Evolutionary conservation across 345 rosid species (phyloP).

Genomic region (Eucalyptus brandiana): DNA sequence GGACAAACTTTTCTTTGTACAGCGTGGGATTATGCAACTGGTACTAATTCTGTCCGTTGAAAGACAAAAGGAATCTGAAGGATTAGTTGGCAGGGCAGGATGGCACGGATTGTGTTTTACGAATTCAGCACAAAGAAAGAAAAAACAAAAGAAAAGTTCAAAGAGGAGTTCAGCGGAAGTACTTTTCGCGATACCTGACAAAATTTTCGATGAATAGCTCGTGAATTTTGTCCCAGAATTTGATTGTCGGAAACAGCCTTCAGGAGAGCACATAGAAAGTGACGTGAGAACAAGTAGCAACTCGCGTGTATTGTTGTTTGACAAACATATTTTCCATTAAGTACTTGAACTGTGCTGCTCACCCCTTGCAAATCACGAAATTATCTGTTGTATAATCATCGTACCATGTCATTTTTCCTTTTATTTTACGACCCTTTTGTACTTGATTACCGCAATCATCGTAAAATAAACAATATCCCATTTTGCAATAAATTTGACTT

Average conservation of each 20-base stretch:
- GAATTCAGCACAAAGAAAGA: background rate
- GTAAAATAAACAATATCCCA: background rate
- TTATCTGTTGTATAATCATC: background rate
- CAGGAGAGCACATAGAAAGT: background rate
- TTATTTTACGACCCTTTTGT: background rate
- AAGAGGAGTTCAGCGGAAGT: background rate
- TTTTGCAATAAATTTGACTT: background rate
- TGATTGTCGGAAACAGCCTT: background rate
- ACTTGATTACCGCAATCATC: background rate
- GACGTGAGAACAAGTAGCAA: background rate
- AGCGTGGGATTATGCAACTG: background rate
- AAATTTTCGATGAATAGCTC: background rate
- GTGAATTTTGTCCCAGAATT: background rate
- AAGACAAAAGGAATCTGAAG: background rate
- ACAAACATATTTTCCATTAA: background rate
- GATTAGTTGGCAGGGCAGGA: background rate
- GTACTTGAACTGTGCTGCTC: background rate
- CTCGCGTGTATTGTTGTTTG: background rate
- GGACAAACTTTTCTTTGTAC: background rate
- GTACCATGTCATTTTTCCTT: background rate
- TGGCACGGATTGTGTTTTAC: background rate
- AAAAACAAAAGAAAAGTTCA: background rate
- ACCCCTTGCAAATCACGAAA: background rate
- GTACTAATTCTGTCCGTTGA: background rate
- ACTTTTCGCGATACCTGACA: background rate